Evolutionary conservation across 2,329 filamentous ascomycete genomes (phyloP), one percentile per base, ranked within the genome.

Genomic region (Fusarium circinatum): DNA sequence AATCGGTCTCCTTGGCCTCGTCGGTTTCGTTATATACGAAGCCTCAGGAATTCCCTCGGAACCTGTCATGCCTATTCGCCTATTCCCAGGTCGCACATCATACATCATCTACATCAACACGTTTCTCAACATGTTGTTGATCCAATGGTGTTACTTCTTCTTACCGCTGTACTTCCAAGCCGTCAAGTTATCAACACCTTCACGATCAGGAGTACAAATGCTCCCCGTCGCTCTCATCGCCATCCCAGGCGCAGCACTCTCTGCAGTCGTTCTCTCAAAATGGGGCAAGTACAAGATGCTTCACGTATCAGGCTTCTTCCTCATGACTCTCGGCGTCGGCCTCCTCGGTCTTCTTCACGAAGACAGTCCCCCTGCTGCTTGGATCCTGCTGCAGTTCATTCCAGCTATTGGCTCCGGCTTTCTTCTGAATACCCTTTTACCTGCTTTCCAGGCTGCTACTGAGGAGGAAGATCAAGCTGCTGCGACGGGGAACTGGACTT

Each of bases 101-200:
- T 64, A 68, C 11, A 71, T 78, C 54, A 26, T 80, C 22, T 75
- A 75, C 26, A 42, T 64, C 32, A 78, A 74, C 44, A 77, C 77
- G 3, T 78, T 79, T 34, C 38, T 80, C 14, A 70, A 70, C 32
- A 67, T 52, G 12, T 14, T 78, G 3, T 32, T 78, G 1, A 55
- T 84, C 13, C 80, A 81, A 52, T 84, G 83, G 80, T 71, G 78
- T 7, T 75, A 81, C 52, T 84, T 81, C 75, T 86, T 86, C 66
- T 57, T 86, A 2, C 85, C 86, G 0, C 65, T 87, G 3, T 88
- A 86, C 73, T 87, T 87, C 70, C 85, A 87, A 58, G 80, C 79
- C 2, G 83, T 87, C 0, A 76, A 78, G 10, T 55, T 76, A 3
- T 78, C 80, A 9, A 76, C 78, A 1, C 81, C 86, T 0, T 70